Conservation (phyloP, 2,329 filamentous ascomycete species). For the Fusarium pseudograminearum region DNA sequence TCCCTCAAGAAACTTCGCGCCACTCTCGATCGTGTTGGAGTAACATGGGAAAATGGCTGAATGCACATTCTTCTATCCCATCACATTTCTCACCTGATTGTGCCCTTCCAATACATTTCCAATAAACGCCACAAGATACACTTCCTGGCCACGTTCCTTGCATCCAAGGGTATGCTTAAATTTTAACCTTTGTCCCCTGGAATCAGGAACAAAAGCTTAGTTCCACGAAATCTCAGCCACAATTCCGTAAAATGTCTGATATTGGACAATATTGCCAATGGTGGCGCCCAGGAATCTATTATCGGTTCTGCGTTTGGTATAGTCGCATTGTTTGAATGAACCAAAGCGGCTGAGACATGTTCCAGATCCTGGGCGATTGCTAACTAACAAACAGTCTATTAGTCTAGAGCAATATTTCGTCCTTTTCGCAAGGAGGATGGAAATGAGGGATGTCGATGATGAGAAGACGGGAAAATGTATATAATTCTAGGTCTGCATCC, state of each 20-base stretch:
- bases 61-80: not conserved
- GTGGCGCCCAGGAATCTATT: constrained; percentile 17
- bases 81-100: not conserved
- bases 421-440: constrained; percentile 1
- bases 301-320: constrained; percentile 6
- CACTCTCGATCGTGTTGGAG: not conserved
- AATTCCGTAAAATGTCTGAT: constrained; percentile 26
- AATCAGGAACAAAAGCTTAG: constrained; percentile 33
- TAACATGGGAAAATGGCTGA: not conserved
- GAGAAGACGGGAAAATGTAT: not conserved
- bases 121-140: not conserved
- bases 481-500: not conserved
- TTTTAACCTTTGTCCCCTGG: constrained; percentile 8
- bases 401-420: constrained; percentile 22
- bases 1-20: not conserved
- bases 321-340: not conserved
- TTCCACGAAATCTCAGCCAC: constrained; percentile 19
- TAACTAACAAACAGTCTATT: not conserved
- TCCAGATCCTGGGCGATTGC: constrained; percentile 22
- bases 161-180: constrained; percentile 4
- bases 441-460: not conserved
- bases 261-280: not conserved
- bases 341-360: constrained; percentile 16
- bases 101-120: not conserved
- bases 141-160: constrained; percentile 3